Base-by-base conservation (phyloP, 495 filamentous ascomycete genomes). In the Evernia prunastri region DNA sequence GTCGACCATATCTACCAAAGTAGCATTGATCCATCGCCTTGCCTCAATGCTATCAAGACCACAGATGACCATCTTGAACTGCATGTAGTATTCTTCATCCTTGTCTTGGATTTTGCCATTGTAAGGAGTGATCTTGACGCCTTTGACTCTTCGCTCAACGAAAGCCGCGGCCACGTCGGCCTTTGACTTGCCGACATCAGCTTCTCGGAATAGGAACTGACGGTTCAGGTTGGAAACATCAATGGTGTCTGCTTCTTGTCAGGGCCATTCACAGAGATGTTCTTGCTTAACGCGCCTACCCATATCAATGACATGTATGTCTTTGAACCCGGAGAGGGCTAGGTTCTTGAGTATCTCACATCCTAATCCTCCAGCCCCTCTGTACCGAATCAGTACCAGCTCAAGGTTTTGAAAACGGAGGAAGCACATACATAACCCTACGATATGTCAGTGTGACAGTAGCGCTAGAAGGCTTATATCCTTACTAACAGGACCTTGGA, bases 271-370 rank as follows among this genome's bases (percentile, higher is more conserved):
- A 4, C 35, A 20, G 31, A 60, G 37, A 29, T 25, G 39, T 37
- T 23, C 33, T 63, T 49, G 42, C 51, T 29, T 29, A 18, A 20
- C 11, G 35, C 13, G 71, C 72, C 63, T 75, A 84, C 90, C 92
- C 95, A 99, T 99, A 79, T 99, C 95, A 69, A 99, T 97, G 45
- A 99, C 93, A 79, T 97, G 91, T 64, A 99, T 96, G 72, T 97
- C 82, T 74, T 89, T 95, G 78, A 97, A 97, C 15, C 95, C 92
- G 5, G 92, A 96, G 5, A 97, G 81, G 36, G 95, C 94, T 13
- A 99, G 84, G 69, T 97, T 92, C 79, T 99, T 99, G 45, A 99
- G 75, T 58, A 99, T 92, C 74, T 99, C 95, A 69, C 95, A 99
- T 64, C 95, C 95, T 67, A 99, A 74, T 15, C 95, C 95, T 63